Evolutionary conservation across 108 stramenopile species (phyloP).

Genomic region (Skeletonema menzelii): DNA sequence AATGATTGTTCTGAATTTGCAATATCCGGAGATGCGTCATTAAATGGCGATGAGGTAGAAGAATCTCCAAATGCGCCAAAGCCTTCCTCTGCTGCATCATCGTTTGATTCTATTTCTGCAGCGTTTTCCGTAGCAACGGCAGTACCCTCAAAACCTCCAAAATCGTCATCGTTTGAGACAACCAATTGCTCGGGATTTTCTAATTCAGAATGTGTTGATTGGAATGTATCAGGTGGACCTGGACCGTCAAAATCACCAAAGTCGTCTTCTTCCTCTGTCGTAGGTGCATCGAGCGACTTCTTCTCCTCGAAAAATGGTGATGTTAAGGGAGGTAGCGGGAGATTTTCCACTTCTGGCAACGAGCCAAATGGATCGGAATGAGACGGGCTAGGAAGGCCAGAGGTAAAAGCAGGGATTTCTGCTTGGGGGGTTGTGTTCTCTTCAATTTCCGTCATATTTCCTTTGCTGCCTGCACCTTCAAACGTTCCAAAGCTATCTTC

Average conservation of each 20-base stretch:
- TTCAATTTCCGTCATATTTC: background rate
- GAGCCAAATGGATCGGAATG: conserved; percentile 21
- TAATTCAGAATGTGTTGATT: background rate
- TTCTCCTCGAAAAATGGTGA: background rate
- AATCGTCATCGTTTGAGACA: background rate
- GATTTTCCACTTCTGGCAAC: conserved; percentile 2
- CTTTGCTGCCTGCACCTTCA: conserved; percentile 29
- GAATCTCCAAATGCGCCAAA: background rate
- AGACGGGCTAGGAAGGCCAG: background rate
- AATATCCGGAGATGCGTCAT: background rate
- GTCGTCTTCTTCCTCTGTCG: background rate
- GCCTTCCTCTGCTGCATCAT: background rate
- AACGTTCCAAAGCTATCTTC: conserved; percentile 29
- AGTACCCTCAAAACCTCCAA: background rate
- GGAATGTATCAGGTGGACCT: background rate
- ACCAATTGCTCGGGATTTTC: background rate
- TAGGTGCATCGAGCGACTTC: background rate
- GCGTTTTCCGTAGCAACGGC: background rate
- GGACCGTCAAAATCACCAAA: conserved; percentile 1
- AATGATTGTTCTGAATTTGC: background rate
- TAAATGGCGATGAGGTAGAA: background rate
- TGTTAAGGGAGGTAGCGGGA: background rate
- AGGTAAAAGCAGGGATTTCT: background rate
- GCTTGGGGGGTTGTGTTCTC: background rate
- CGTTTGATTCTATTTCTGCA: background rate